A percentile compares a stretch with the other conserved stretches of the same genome.
These are phyloP conservation scores for Rhizopus sp. DNA, from an alignment of 371 early-diverging fungal species.

Conservation along the genomic window DNA sequence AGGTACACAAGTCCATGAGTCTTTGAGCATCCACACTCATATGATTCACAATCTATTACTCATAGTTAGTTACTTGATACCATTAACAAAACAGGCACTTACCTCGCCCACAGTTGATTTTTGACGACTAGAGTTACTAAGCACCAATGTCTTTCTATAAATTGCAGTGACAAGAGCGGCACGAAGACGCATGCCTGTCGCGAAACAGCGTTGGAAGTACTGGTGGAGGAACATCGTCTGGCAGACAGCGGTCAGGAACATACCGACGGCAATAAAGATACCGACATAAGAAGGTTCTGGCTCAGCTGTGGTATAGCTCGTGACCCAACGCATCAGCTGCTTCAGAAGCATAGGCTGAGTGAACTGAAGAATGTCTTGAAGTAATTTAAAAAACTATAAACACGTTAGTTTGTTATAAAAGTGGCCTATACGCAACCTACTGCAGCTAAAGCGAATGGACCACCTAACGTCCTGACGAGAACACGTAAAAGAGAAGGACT, in stretches of 20 bases:
- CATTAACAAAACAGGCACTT: constrained; percentile 5
- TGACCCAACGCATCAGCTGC: constrained; percentile 75
- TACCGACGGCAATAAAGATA: constrained; percentile 65
- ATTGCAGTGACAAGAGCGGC: constrained; percentile 85
- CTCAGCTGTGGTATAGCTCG: constrained; percentile 49
- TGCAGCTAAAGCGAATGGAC: constrained; percentile 69
- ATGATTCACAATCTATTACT: constrained; percentile 77
- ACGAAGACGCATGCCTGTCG: constrained; percentile 81
- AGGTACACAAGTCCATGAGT: constrained; percentile 69
- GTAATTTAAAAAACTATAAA: constrained; percentile 69
- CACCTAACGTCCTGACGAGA: constrained; percentile 65
- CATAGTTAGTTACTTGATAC: neutral
- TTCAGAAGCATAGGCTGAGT: constrained; percentile 84
- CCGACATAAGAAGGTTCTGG: constrained; percentile 66
- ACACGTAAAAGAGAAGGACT: constrained; percentile 77
- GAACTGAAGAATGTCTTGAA: constrained; percentile 82
- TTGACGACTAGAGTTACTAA: constrained; percentile 84
- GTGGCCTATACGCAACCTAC: constrained; percentile 19
- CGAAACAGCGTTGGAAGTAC: constrained; percentile 83
- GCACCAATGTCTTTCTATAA: constrained; percentile 82
- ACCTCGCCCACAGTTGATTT: constrained; percentile 77
- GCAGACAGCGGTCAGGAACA: constrained; percentile 80
- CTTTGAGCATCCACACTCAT: constrained; percentile 92
- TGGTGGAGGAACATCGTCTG: constrained; percentile 91
- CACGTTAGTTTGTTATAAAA: neutral